Conservation (phyloP, 1,284 basidiomycete genomes). For the Sporisorium iseilematis-ciliati region DNA sequence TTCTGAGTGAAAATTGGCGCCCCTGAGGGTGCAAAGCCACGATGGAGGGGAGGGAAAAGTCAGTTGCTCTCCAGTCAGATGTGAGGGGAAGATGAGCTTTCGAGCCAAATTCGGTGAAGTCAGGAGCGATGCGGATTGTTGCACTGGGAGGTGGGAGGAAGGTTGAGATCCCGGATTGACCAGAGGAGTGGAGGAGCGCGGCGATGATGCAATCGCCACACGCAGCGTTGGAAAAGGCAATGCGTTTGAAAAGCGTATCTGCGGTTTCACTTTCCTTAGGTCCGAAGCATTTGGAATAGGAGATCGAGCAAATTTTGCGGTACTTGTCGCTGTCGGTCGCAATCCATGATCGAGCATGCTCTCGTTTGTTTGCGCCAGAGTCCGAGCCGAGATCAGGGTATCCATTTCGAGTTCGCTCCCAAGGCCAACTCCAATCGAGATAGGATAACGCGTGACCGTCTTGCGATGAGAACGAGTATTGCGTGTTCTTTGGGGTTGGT, state of each 20-base stretch:
- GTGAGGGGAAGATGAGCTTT: slow-evolving; percentile 47
- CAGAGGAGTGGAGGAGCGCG: slow-evolving; percentile 40
- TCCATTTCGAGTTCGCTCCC: slow-evolving; percentile 40
- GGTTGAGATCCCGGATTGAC: slow-evolving; percentile 26
- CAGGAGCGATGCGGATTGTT: slow-evolving; percentile 1
- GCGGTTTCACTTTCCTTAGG: slow-evolving; percentile 19
- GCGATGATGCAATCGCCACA: slow-evolving; percentile 52
- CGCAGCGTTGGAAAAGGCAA: slow-evolving; percentile 32
- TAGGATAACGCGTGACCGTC: slow-evolving; percentile 51
- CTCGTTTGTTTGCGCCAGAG: neutral
- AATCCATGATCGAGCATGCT: slow-evolving; percentile 21
- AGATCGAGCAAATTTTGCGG: slow-evolving; percentile 23
- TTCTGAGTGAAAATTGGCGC: slow-evolving; percentile 15
- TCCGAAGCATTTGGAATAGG: slow-evolving; percentile 15
- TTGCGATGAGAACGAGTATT: slow-evolving; percentile 50
- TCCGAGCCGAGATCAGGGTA: slow-evolving; percentile 45
- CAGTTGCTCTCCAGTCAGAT: slow-evolving; percentile 19
- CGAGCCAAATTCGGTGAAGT: slow-evolving; percentile 10
- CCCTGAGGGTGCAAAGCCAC: neutral
- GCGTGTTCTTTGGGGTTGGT: slow-evolving; percentile 39
- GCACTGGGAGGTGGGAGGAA: slow-evolving; percentile 36
- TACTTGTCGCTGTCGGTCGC: neutral
- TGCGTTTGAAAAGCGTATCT: slow-evolving; percentile 45
- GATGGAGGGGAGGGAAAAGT: slow-evolving; percentile 36
- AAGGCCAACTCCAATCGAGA: slow-evolving; percentile 51